phyloP scores from a whole-genome alignment of 2,329 filamentous ascomycete genomes.

The Aspergillus phoenicis region DNA sequence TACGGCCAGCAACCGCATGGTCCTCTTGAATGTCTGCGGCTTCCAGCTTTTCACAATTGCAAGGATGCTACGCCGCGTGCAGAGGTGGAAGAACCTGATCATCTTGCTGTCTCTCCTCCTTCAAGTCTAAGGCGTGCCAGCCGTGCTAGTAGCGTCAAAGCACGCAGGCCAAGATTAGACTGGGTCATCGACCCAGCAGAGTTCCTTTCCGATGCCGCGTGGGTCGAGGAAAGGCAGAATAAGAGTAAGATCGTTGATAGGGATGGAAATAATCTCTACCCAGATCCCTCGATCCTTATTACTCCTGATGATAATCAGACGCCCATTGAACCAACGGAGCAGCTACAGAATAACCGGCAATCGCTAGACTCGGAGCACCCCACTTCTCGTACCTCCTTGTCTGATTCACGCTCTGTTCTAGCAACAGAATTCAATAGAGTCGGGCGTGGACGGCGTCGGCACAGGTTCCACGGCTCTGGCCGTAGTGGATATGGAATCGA shows the following conservation, averaged over 20 bases:
- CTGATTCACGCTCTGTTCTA: constrained; percentile 41
- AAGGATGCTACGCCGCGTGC: constrained; percentile 18
- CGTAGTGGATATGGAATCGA: constrained; percentile 59
- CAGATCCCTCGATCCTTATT: constrained; percentile 30
- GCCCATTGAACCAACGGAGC: constrained; percentile 12
- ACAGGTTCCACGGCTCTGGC: constrained; percentile 62
- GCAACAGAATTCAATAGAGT: constrained; percentile 52
- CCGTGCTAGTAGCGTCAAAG: constrained; percentile 56
- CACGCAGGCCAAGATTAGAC: constrained; percentile 74
- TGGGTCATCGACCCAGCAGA: constrained; percentile 85
- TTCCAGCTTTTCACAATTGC: constrained; percentile 46
- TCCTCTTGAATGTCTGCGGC: constrained; percentile 46
- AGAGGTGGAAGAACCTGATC: constrained; percentile 29
- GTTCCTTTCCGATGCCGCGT: constrained; percentile 84
- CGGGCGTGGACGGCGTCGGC: constrained; percentile 59
- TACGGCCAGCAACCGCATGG: constrained; percentile 48
- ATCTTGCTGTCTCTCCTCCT: constrained; percentile 38
- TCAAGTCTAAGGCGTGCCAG: constrained; percentile 45
- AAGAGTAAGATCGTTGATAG: constrained; percentile 80
- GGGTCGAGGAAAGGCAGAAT: constrained; percentile 81
- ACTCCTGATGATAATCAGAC: constrained; percentile 18
- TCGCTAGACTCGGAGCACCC: constrained; percentile 27
- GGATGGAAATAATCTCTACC: constrained; percentile 70
- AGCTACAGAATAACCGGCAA: constrained; percentile 23
- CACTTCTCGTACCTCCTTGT: constrained; percentile 38